phyloP scores from a whole-genome alignment of 2,329 filamentous ascomycete species.

The Calonectria pauciramosa region DNA sequence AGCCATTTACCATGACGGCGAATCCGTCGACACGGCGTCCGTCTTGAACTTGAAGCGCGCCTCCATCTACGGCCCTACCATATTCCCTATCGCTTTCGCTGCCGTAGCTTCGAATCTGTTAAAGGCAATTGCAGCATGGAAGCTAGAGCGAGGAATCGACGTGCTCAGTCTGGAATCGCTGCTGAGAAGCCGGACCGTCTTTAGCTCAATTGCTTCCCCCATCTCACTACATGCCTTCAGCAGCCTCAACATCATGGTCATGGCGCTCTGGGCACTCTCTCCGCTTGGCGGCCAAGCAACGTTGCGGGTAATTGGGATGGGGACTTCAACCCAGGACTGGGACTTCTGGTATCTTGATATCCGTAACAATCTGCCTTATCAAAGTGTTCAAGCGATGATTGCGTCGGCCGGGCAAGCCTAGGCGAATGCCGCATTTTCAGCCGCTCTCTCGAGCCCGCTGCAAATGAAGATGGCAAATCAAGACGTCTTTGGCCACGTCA shows the following conservation, averaged over 20 bases:
- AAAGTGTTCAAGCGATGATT: not conserved
- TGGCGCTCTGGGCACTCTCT: conserved; percentile 25
- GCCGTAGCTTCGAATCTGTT: conserved; percentile 16
- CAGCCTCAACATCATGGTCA: conserved; percentile 17
- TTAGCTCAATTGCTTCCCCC: conserved; percentile 20
- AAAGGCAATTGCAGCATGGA: conserved; percentile 19
- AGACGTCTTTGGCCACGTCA: conserved; percentile 27
- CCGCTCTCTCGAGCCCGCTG: conserved; percentile 12
- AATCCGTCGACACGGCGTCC: not conserved
- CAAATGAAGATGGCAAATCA: conserved; percentile 20
- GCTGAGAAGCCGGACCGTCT: conserved; percentile 27
- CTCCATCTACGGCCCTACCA: conserved; percentile 6
- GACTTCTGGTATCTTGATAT: conserved; percentile 25
- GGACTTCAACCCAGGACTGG: conserved; percentile 10
- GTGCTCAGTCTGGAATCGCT: conserved; percentile 29
- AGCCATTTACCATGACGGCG: not conserved
- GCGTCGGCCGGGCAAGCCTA: not conserved
- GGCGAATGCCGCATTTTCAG: conserved; percentile 8
- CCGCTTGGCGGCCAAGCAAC: conserved; percentile 28
- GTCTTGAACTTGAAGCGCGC: not conserved
- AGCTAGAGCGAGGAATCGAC: conserved; percentile 26
- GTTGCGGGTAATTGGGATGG: conserved; percentile 14
- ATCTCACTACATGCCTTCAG: conserved; percentile 3
- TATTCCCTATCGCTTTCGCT: conserved; percentile 25
- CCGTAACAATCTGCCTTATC: not conserved